Conservation (phyloP, 148 eudicot species). For the Rhododendron mucronatum region DNA sequence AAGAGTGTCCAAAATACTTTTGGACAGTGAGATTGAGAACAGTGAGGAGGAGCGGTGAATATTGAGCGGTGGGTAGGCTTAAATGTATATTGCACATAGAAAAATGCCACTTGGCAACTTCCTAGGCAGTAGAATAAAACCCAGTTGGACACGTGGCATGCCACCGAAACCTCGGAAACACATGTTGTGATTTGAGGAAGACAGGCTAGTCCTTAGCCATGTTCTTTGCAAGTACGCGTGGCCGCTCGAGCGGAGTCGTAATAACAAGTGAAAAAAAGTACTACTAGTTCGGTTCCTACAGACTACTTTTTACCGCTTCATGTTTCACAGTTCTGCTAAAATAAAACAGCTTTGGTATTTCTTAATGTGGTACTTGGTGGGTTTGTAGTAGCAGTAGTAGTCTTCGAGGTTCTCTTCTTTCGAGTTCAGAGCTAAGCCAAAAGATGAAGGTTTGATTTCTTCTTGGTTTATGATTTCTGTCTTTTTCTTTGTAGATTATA, state of each 20-base stretch:
- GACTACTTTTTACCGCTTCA: neutral
- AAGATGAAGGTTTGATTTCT: neutral
- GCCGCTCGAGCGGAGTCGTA: neutral
- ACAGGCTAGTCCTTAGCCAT: neutral
- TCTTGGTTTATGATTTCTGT: neutral
- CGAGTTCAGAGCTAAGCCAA: neutral
- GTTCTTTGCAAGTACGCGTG: neutral
- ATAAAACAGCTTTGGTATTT: neutral
- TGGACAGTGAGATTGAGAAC: too few species aligned
- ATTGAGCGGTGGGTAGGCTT: too few species aligned
- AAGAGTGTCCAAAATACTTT: too few species aligned
- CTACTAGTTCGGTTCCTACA: neutral
- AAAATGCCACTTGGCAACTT: neutral
- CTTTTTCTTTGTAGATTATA: neutral
- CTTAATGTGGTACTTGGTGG: neutral
- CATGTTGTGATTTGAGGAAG: neutral
- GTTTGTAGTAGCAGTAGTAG: too few species aligned
- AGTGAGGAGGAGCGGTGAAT: too few species aligned
- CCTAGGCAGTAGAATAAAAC: neutral
- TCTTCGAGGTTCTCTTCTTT: neutral
- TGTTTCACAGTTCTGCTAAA: neutral
- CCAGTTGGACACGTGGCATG: constrained; percentile 16
- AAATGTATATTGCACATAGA: neutral
- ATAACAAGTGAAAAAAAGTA: neutral
- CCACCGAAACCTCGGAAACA: neutral